Conservation (phyloP, 2,329 filamentous ascomycete genomes). For the Botryosphaeria dothidea region DNA sequence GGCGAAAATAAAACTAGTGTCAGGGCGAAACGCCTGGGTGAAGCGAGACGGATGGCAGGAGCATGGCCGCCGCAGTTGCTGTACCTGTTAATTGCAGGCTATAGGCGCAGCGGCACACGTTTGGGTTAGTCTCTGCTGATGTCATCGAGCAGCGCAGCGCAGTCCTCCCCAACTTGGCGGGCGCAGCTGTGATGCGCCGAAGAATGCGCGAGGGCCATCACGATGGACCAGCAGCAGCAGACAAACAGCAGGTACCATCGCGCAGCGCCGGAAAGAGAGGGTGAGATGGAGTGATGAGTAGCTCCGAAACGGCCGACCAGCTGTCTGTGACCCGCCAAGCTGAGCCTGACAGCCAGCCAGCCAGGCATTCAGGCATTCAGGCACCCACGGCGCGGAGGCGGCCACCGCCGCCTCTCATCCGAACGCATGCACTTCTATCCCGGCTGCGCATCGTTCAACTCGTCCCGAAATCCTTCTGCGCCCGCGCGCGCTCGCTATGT, state of each 20-base stretch:
- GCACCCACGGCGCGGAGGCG: neutral
- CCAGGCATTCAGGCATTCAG: too few species aligned
- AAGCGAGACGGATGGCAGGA: neutral
- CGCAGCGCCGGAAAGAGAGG: neutral
- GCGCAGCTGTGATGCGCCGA: neutral
- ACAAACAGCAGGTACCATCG: neutral
- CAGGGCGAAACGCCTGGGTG: neutral
- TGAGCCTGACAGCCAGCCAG: too few species aligned
- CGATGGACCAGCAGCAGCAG: neutral
- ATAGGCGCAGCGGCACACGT: neutral
- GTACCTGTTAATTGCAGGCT: neutral
- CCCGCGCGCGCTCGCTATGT: too few species aligned
- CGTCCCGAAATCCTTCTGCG: neutral
- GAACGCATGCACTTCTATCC: neutral
- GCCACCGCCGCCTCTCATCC: neutral
- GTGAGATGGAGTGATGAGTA: neutral
- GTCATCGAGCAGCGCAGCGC: neutral
- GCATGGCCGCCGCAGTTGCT: neutral
- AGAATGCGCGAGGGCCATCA: neutral
- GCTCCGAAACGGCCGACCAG: neutral
- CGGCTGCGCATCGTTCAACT: neutral
- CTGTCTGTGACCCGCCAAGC: neutral
- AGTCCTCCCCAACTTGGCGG: neutral
- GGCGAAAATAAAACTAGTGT: neutral
- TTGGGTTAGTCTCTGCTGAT: constrained; percentile 1